Conservation (phyloP, 2,329 filamentous ascomycete genomes). For the Amesomyces nigricolor region DNA sequence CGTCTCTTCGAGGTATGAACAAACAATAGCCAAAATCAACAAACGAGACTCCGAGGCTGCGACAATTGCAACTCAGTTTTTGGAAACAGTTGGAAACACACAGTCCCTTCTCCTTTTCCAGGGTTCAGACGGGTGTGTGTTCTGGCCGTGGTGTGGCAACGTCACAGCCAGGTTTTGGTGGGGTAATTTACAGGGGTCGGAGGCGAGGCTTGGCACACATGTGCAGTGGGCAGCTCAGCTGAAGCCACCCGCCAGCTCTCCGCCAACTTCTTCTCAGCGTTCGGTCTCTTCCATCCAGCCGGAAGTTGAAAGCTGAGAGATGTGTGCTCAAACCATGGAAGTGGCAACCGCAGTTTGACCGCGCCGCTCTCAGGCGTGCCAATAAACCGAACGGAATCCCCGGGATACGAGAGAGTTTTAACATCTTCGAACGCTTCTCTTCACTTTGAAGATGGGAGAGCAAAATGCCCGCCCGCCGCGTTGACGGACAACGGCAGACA, state of each 20-base stretch:
- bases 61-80: not conserved
- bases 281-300: no score
- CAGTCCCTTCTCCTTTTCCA: slow-evolving; percentile 19
- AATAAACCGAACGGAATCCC: not conserved
- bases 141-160: slow-evolving; percentile 15
- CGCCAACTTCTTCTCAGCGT: not conserved
- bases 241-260: not conserved
- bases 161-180: slow-evolving; percentile 22
- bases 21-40: not conserved
- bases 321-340: slow-evolving; percentile 11
- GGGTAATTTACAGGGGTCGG: slow-evolving; percentile 11
- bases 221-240: slow-evolving; percentile 1
- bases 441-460: not conserved
- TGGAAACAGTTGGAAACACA: slow-evolving; percentile 27
- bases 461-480: not conserved
- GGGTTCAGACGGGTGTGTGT: slow-evolving; percentile 6
- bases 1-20: no score
- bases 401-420: not conserved
- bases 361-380: slow-evolving; percentile 14
- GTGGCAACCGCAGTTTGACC: not conserved
- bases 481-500: slow-evolving; percentile 8
- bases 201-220: slow-evolving; percentile 3
- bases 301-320: slow-evolving; percentile 10
- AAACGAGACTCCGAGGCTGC: not conserved
- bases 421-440: not conserved